Evolutionary conservation across 2,329 filamentous ascomycete genomes (phyloP).

Genomic region (Ciborinia camelliae): DNA sequence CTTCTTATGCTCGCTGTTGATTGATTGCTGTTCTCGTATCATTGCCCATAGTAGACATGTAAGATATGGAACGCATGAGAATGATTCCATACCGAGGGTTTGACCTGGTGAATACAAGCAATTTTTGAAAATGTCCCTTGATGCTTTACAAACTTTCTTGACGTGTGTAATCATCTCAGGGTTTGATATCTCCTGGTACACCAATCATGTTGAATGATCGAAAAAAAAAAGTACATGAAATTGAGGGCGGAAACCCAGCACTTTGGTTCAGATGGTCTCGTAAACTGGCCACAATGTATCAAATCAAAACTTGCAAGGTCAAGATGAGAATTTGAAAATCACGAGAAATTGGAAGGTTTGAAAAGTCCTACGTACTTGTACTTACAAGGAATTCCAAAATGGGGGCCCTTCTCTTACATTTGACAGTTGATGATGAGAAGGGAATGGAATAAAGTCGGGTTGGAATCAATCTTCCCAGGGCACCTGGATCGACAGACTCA

Average conservation of each 20-base stretch:
- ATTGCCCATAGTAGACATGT: background rate
- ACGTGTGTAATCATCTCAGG: background rate
- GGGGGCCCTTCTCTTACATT: background rate
- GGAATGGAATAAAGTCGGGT: slow-evolving; percentile 3
- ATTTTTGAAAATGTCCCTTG: background rate
- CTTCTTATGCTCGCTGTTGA: background rate
- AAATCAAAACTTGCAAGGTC: background rate
- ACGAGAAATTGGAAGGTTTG: background rate
- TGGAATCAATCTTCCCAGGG: slow-evolving; percentile 9
- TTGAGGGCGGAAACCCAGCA: slow-evolving; percentile 8
- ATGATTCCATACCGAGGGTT: background rate
- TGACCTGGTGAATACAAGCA: background rate
- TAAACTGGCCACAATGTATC: slow-evolving; percentile 11
- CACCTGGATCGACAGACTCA: too few relatives aligned
- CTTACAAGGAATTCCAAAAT: background rate
- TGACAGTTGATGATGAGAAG: background rate
- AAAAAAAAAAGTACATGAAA: background rate
- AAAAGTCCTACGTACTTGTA: background rate
- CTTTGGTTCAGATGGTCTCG: slow-evolving; percentile 1
- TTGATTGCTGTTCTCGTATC: slow-evolving; percentile 9
- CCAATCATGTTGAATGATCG: background rate
- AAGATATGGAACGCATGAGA: slow-evolving; percentile 4
- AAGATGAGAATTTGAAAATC: background rate
- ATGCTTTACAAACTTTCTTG: slow-evolving; percentile 10
- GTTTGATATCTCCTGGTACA: background rate